phyloP scores from a whole-genome alignment of 257 asterid species.

The Rhazya stricta region DNA sequence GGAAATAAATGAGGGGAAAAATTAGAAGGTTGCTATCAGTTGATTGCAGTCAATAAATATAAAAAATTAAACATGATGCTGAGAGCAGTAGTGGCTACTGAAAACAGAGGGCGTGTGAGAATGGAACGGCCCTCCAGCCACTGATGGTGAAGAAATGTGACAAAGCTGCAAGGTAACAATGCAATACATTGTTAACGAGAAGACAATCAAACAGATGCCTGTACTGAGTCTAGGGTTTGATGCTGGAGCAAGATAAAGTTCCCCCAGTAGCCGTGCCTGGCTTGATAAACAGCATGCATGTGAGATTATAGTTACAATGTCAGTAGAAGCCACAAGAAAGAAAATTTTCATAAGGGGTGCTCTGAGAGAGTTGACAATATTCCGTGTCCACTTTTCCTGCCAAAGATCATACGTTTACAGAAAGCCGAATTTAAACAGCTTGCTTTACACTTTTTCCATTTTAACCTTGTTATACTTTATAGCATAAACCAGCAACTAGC shows the following conservation, averaged over 20 bases:
- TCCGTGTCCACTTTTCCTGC: not conserved
- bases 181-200: not conserved
- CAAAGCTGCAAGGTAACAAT: not conserved
- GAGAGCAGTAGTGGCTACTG: not conserved
- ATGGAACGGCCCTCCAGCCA: not conserved
- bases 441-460: not conserved
- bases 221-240: not conserved
- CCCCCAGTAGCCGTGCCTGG: not conserved
- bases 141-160: not conserved
- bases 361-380: not conserved
- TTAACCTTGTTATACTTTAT: not conserved
- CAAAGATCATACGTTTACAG: not conserved
- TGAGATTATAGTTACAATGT: not conserved
- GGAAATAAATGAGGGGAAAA: not conserved
- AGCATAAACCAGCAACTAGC: not conserved
- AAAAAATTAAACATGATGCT: not conserved
- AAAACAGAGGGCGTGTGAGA: not conserved
- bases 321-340: not conserved
- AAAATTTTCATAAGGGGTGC: not conserved
- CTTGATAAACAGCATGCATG: not conserved
- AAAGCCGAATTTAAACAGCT: not conserved
- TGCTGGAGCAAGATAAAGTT: not conserved
- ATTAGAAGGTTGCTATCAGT: not conserved
- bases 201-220: not conserved
- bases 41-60: not conserved